Evolutionary conservation across 129 eudicot species (phyloP), one percentile per base, ranked within the genome.

Genomic region (Centella asiatica): DNA sequence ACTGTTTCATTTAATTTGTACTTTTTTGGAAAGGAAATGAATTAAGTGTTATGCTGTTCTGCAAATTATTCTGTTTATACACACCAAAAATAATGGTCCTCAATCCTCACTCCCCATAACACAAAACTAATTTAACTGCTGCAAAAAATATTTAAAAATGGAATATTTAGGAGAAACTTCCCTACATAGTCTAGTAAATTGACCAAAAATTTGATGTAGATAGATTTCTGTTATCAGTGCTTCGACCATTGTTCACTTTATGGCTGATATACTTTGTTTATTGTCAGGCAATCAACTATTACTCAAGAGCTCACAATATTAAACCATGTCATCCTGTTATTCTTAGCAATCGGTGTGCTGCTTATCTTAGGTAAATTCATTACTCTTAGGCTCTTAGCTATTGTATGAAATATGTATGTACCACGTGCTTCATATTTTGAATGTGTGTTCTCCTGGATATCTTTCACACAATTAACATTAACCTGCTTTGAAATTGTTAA

Each of bases 281-380:
- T 15, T 56, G 61, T 29, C 4, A 56, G 61, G 42, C 61, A 2
- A 56, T 56, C 26, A 56, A 6, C 31, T 56, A 25, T 13, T 56
- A 56, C 61, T 29, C 61, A 31, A 56, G 31, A 29, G 61, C 42
- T 18, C 77, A 80, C 77, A 72, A 59, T 34, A 77, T 80, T 18
- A 83, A 83, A 58, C 87, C 90, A 11, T 74, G 69, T 58, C 83
- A 86, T 77, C 81, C 95, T 25, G 58, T 83, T 60, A 80, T 86
- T 33, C 85, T 86, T 63, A 78, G 83, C 74, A 86, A 83, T 67
- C 72, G 95, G 52, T 83, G 83, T 59, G 71, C 82, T 48, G 82
- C 90, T 49, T 86, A 83, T 70, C 82, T 86, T 33, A 81, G 88
- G 89, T 85, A 54, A 39, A 44, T 20, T 29, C 58, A 26, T 32